phyloP scores from a whole-genome alignment of 768 basidiomycete genomes.

The Lactarius pseudohatsudake region DNA sequence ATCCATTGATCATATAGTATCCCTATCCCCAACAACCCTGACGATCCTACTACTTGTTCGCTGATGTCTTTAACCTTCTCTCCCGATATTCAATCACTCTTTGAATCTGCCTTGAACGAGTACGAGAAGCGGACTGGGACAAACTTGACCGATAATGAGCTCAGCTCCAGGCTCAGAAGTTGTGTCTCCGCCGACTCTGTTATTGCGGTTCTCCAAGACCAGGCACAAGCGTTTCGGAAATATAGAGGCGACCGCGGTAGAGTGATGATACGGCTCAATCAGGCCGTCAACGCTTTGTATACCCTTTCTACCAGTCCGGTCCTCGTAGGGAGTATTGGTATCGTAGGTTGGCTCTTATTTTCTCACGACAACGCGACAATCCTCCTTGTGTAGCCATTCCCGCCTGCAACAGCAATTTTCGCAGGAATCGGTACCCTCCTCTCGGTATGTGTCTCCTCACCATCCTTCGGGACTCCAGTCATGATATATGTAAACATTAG shows the following conservation, averaged over 20 bases:
- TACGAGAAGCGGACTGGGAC: not conserved
- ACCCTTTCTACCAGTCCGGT: not conserved
- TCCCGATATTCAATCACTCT: not conserved
- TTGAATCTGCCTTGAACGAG: not conserved
- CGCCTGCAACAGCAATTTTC: not conserved
- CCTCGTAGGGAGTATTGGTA: not conserved
- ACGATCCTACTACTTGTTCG: no score
- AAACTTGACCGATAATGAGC: not conserved
- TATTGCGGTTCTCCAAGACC: not conserved
- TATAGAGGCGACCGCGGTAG: not conserved
- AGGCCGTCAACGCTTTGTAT: not conserved
- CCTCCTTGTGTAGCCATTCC: not conserved
- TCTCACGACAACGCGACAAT: no score
- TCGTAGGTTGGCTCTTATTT: not conserved
- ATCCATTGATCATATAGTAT: no score
- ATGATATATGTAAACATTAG: not conserved
- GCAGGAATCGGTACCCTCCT: not conserved
- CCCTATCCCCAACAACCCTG: no score
- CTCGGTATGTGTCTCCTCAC: not conserved
- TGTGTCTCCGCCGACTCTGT: not conserved
- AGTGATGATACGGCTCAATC: not conserved
- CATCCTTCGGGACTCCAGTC: no score
- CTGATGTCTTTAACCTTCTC: constrained; percentile 1
- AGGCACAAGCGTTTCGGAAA: not conserved
- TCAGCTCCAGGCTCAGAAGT: not conserved